Percentiles rank a stretch among this genome's conserved stretches.
phyloP scores from a whole-genome alignment of 2,329 filamentous ascomycete species.

The Botrytis hyacinthi region DNA sequence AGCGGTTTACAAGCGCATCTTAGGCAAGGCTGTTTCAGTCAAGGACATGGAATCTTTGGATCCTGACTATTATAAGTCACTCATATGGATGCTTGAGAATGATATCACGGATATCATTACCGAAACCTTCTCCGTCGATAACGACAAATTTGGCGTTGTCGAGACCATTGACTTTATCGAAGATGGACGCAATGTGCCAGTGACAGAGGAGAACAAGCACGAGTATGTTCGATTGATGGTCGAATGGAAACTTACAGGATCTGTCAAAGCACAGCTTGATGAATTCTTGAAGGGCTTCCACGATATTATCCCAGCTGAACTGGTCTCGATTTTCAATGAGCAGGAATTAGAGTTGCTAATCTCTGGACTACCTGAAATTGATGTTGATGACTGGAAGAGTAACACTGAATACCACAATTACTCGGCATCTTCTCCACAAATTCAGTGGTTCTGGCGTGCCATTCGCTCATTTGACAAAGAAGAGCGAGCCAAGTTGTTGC shows the following conservation, averaged over 20 bases:
- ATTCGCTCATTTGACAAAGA: constrained; percentile 98
- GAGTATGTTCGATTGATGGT: constrained; percentile 94
- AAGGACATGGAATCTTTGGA: constrained; percentile 99
- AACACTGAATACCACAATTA: constrained; percentile 99
- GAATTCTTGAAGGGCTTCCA: constrained; percentile 95
- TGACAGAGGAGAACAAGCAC: constrained; percentile 98
- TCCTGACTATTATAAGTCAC: constrained; percentile 97
- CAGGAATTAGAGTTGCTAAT: constrained; percentile 96
- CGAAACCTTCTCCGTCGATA: constrained; percentile 91
- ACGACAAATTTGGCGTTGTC: constrained; percentile 89
- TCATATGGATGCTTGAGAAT: constrained; percentile 98
- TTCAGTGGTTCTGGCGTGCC: constrained; percentile 99
- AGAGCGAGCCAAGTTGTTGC: constrained; percentile 92
- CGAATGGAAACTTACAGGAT: constrained; percentile 87
- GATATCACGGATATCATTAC: constrained; percentile 95
- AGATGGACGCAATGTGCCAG: constrained; percentile 85
- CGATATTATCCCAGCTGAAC: constrained; percentile 91
- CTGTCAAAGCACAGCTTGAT: constrained; percentile 92
- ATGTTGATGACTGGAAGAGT: constrained; percentile 98
- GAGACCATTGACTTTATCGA: constrained; percentile 83
- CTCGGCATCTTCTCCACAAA: constrained; percentile 87
- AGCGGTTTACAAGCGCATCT: constrained; percentile 96
- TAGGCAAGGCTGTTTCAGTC: constrained; percentile 91
- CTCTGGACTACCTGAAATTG: constrained; percentile 93
- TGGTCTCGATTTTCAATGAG: constrained; percentile 97